These are phyloP conservation scores for Ceratocystis albifundus DNA, from an alignment of 2,329 filamentous ascomycete species.

Conservation along the genomic window DNA sequence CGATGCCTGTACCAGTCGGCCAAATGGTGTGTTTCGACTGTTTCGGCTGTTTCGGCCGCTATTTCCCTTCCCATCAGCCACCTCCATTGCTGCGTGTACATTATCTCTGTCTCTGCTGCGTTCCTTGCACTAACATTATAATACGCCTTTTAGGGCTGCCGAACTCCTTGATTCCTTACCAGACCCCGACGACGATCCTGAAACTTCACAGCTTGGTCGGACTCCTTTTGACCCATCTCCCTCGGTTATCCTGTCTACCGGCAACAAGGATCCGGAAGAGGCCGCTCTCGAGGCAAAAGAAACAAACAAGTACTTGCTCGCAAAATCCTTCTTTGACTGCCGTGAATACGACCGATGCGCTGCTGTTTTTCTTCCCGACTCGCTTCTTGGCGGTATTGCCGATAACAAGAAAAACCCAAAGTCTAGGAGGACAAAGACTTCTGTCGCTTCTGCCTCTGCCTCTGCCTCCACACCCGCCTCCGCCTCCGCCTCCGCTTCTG, in stretches of 20 bases:
- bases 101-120: neutral
- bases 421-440: conserved; percentile 25
- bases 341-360: conserved; percentile 91
- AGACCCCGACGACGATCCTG: conserved; percentile 47
- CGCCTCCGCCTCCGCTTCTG: too few species aligned
- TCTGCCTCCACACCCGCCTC: too few species aligned
- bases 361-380: conserved; percentile 73
- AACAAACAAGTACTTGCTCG: conserved; percentile 71
- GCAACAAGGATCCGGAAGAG: conserved; percentile 57
- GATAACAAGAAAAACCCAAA: conserved; percentile 36
- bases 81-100: neutral
- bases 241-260: conserved; percentile 38
- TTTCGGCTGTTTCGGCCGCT: conserved; percentile 6
- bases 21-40: conserved; percentile 59
- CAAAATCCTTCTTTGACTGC: conserved; percentile 90
- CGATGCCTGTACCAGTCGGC: conserved; percentile 90
- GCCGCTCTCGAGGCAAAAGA: conserved; percentile 66
- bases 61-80: neutral
- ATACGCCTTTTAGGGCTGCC: conserved; percentile 56
- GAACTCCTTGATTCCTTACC: conserved; percentile 81
- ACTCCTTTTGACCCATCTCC: conserved; percentile 32
- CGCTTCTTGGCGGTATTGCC: conserved; percentile 57
- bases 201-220: conserved; percentile 28
- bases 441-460: neutral
- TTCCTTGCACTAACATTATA: conserved; percentile 1